phyloP scores from a whole-genome alignment of 2,329 filamentous ascomycete species.

The Fusarium agapanthi region DNA sequence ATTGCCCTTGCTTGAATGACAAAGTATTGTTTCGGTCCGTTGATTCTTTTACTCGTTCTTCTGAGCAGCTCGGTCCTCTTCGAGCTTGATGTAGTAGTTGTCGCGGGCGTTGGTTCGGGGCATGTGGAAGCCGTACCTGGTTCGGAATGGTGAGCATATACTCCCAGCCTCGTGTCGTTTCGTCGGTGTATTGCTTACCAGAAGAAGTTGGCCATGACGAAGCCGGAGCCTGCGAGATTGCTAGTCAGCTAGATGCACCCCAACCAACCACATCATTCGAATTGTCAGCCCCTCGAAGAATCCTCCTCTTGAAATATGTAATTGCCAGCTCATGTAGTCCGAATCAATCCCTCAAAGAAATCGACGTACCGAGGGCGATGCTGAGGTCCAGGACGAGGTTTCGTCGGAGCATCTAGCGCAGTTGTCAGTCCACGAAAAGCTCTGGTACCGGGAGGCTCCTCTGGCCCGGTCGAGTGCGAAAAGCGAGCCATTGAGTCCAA shows the following conservation, averaged over 20 bases:
- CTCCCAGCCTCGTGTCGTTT: neutral
- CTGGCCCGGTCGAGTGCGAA: slow-evolving; percentile 19
- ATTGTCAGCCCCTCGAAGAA: slow-evolving; percentile 36
- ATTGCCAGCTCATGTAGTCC: slow-evolving; percentile 2
- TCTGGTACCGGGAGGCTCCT: slow-evolving; percentile 29
- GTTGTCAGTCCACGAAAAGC: slow-evolving; percentile 48
- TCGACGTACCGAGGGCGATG: slow-evolving; percentile 64
- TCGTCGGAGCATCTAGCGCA: slow-evolving; percentile 66
- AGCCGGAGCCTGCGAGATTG: slow-evolving; percentile 57
- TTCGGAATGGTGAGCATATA: slow-evolving; percentile 14
- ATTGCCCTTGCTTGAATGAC: slow-evolving; percentile 4
- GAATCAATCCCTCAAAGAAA: neutral
- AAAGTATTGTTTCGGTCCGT: neutral
- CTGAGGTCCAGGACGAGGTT: slow-evolving; percentile 65
- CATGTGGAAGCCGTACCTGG: slow-evolving; percentile 70
- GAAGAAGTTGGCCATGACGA: slow-evolving; percentile 63
- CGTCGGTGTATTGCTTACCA: slow-evolving; percentile 56
- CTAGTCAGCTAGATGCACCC: slow-evolving; percentile 46
- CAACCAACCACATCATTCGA: slow-evolving; percentile 38
- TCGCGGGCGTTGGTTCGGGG: slow-evolving; percentile 68
- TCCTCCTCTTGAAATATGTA: slow-evolving; percentile 16
- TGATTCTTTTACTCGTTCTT: slow-evolving; percentile 41
- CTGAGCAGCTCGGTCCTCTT: slow-evolving; percentile 61
- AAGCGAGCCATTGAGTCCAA: slow-evolving; percentile 45
- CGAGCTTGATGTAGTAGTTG: slow-evolving; percentile 66